Conservation (phyloP, 1,284 basidiomycete species). For the Cryptococcus hybrid region DNA sequence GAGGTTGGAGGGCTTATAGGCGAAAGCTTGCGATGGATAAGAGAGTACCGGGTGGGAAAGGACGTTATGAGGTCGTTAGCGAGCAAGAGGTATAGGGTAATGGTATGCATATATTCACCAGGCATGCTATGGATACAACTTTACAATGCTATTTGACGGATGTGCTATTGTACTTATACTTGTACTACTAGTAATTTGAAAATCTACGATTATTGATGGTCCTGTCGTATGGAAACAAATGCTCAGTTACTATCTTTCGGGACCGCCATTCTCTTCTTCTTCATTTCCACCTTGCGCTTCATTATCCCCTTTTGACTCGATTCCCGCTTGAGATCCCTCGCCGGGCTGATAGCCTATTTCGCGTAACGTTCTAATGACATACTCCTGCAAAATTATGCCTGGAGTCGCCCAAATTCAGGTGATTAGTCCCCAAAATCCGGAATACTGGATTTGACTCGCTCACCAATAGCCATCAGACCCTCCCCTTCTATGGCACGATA, state of each 20-base stretch:
- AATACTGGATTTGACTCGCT: conserved; percentile 3
- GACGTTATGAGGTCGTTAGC: conserved; percentile 33
- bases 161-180: neutral
- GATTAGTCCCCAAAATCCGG: no score
- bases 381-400: conserved; percentile 33
- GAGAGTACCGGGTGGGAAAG: conserved; percentile 11
- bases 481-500: conserved; percentile 28
- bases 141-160: no score
- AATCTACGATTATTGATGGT: no score
- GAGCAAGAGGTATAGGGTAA: conserved; percentile 2
- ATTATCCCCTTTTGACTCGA: neutral
- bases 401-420: neutral
- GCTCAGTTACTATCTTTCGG: no score
- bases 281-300: conserved; percentile 4
- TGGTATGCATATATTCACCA: neutral
- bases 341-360: conserved; percentile 17
- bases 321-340: neutral
- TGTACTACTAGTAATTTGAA: neutral
- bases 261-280: neutral
- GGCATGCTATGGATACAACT: no score
- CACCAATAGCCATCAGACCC: conserved; percentile 38
- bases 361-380: conserved; percentile 16
- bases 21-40: conserved; percentile 25
- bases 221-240: no score
- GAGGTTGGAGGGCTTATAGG: conserved; percentile 51